Percentiles rank a stretch among this genome's conserved stretches.
Conservation (phyloP, 2,329 filamentous ascomycete genomes). For the Trematosphaeria pertusa region DNA sequence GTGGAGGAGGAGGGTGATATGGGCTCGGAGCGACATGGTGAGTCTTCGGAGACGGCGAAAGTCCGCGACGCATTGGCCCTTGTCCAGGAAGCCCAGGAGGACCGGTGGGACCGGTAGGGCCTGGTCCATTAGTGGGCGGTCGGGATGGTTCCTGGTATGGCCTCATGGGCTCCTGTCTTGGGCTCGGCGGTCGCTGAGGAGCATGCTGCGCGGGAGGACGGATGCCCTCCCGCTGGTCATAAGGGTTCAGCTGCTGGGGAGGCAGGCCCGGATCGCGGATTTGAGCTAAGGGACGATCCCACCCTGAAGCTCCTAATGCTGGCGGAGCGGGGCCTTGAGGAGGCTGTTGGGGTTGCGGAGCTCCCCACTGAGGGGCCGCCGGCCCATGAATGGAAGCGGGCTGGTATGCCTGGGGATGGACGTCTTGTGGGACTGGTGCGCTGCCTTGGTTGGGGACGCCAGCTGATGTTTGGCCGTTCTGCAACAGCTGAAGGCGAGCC, state of each 20-base stretch:
- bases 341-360: slow-evolving; percentile 70
- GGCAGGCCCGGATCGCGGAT: slow-evolving; percentile 69
- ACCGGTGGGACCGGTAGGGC: slow-evolving; percentile 50
- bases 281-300: slow-evolving; percentile 72
- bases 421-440: slow-evolving; percentile 91
- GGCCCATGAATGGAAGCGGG: slow-evolving; percentile 81
- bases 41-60: slow-evolving; percentile 67
- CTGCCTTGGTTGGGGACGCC: slow-evolving; percentile 74
- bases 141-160: slow-evolving; percentile 72
- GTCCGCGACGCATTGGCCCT: slow-evolving; percentile 56
- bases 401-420: slow-evolving; percentile 94
- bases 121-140: slow-evolving; percentile 51
- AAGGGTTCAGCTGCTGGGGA: slow-evolving; percentile 79
- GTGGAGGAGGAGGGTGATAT: slow-evolving; percentile 55
- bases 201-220: slow-evolving; percentile 70
- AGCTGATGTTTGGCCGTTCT: slow-evolving; percentile 75
- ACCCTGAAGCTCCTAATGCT: slow-evolving; percentile 60
- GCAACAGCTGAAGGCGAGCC: slow-evolving; percentile 85
- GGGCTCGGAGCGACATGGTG: slow-evolving; percentile 60
- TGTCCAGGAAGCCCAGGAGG: slow-evolving; percentile 51
- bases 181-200: slow-evolving; percentile 75
- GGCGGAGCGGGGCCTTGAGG: slow-evolving; percentile 71
- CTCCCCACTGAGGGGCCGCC: slow-evolving; percentile 88
- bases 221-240: slow-evolving; percentile 77
- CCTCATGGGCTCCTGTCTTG: slow-evolving; percentile 74